Base-by-base conservation (phyloP, 1,284 basidiomycete species). In the Sporisorium exsertum region DNA sequence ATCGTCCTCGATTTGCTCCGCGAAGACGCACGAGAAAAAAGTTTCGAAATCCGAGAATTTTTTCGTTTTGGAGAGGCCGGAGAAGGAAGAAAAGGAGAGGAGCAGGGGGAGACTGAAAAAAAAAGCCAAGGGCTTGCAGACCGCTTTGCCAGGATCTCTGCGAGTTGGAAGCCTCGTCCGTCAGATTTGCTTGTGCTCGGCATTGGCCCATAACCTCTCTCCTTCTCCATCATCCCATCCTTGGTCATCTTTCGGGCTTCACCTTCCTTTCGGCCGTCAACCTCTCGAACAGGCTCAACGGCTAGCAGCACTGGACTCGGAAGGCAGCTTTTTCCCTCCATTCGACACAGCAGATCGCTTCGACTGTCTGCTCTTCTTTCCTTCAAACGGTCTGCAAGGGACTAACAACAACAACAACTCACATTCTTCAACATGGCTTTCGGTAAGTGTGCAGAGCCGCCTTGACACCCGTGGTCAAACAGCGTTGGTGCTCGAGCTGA, bases 1-100 rank as follows among this genome's bases (percentile, higher is more conserved):
- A 57, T 66, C 63, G 53, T 53, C 5, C 5, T 5, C 16, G 7
- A 20, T 20, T 20, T 20, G 24, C 40, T 22, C 15, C 22, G 7
- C 20, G 49, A 56, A 66, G 57, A 72, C 69, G 69, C 69, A 72
- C 69, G 64, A 70, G 68, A 62, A 64, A 61, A 62, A 71, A 66
- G 67, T 57, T 71, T 72, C 56, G 56, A 64, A 62, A 72, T 68
- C 69, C 65, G 47, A 64, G 68, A 65, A 72, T 68, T 71, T 72
- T 72, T 62, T 63, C 55, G 45, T 24, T 53, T 24, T 35, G 54
- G 57, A 40, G 29, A 32, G 29, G n/a, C n/a, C n/a, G 5, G 29
- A 32, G 58, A 45, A 61, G 45, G 32, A 35, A 32, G 18, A 33
- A n/a, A 12, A 45, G 40, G 45, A 55, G 53, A 45, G 18, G 26